Percentiles rank a stretch among this genome's conserved stretches.
Evolutionary conservation across 164 flowering plant genomes (phyloP).

Genomic region (Hamamelis virginiana): DNA sequence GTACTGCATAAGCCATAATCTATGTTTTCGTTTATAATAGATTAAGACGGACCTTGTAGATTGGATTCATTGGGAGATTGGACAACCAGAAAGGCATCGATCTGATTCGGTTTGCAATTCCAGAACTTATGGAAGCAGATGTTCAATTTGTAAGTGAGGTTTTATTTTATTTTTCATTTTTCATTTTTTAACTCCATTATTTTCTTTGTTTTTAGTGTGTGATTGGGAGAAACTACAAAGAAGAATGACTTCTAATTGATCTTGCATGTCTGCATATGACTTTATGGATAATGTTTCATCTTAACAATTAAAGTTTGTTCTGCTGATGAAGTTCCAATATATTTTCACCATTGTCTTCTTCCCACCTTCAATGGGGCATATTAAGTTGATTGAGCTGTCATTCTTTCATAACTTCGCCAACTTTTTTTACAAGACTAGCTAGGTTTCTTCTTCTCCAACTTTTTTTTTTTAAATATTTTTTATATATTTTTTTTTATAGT

Average conservation of each 20-base stretch:
- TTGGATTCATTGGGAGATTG: conserved; percentile 95
- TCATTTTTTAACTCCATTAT: background rate
- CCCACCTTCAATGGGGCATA: too few species aligned
- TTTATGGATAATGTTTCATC: background rate
- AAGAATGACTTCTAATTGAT: background rate
- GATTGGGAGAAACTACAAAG: background rate
- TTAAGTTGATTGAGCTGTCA: too few species aligned
- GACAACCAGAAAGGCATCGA: conserved; percentile 96
- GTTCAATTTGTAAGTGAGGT: conserved; percentile 76
- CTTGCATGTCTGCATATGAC: background rate
- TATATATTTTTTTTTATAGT: too few species aligned
- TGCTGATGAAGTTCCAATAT: background rate
- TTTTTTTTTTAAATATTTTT: too few species aligned
- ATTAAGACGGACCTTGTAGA: conserved; percentile 36
- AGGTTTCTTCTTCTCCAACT: too few species aligned
- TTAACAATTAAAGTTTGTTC: background rate
- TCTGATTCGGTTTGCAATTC: conserved; percentile 55
- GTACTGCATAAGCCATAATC: background rate
- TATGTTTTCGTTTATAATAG: background rate
- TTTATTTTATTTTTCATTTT: background rate
- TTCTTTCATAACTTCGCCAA: too few species aligned
- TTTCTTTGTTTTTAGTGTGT: background rate
- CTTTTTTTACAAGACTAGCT: too few species aligned
- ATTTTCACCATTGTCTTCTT: background rate
- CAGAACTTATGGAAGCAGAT: conserved; percentile 83